Base-by-base conservation (phyloP, 805 yeast genomes). In the Suhomyces sp. region DNA sequence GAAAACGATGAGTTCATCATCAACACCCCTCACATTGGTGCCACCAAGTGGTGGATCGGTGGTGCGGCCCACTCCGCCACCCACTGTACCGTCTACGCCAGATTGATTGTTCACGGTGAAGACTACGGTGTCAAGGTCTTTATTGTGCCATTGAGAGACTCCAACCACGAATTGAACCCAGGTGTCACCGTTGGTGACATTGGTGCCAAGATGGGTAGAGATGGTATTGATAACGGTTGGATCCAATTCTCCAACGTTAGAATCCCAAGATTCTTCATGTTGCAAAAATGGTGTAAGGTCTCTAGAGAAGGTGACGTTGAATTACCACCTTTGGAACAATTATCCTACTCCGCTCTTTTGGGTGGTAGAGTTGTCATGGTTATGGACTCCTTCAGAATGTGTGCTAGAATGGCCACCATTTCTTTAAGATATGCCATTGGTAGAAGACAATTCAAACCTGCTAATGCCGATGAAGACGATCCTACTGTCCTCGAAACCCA, bases 41-140 rank as follows among this genome's bases (percentile, higher is more conserved):
- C 74, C 29, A 68, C 74, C 42, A 68, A 68, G 49, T 68, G 74
- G 74, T 68, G 74, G 74, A 68, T 68, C 40, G 74, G 74, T 25
- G 73, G 73, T 39, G 74, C 74, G 38, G 74, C 74, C 21, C 74
- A 68, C 43, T 66, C 72, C 8, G 61, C 73, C 19, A 68, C 73
- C 14, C 74, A 68, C 46, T 50, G 62, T 26, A 39, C 63, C 15
- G 54, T 54, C 34, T 68, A 68, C 42, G 73, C 72, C 31, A 58
- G 74, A 41, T 64, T 68, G 39, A 56, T 65, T 37, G 68, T 68
- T 35, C 54, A 64, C 41, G 72, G 72, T 35, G 51, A 63, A 44
- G 74, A 68, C 47, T 66, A 67, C 46, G 74, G 74, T 34, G 70
- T 66, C 38, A 68, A 68, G 58, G 65, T 71, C 14, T 68, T 68